Evolutionary conservation across 495 filamentous ascomycete species (phyloP).

Genomic region (Aspergillus wentii): DNA sequence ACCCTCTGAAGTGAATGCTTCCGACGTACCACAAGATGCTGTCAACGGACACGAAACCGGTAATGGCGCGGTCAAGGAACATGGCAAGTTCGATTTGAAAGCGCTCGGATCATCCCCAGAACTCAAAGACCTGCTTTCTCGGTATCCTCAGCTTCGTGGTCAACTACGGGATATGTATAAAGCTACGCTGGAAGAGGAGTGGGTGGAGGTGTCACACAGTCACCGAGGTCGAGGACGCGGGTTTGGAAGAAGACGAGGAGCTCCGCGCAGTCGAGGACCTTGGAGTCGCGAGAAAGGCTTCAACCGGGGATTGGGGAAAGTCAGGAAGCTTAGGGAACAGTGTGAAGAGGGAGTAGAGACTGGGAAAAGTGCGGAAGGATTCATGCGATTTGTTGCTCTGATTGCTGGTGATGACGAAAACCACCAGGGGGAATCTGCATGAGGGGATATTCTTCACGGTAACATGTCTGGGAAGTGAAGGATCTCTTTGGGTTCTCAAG

Average conservation of each 20-base stretch:
- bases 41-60: conserved; percentile 4
- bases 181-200: conserved; percentile 44
- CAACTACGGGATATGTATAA: conserved; percentile 49
- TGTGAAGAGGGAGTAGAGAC: conserved; percentile 35
- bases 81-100: conserved; percentile 7
- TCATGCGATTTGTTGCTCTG: conserved; percentile 37
- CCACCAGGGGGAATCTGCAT: conserved; percentile 8
- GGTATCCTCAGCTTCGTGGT: conserved; percentile 45
- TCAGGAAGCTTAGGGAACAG: conserved; percentile 32
- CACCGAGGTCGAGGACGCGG: conserved; percentile 14
- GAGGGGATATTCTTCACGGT: conserved; percentile 14
- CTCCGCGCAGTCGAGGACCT: conserved; percentile 31
- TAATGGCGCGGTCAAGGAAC: conserved; percentile 10
- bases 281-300: conserved; percentile 46
- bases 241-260: conserved; percentile 42
- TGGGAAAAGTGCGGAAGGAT: conserved; percentile 30
- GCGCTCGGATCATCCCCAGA: conserved; percentile 32
- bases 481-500: too few species aligned
- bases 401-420: conserved; percentile 20
- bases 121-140: conserved; percentile 45
- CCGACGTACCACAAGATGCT: conserved; percentile 10
- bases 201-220: conserved; percentile 27
- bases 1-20: conserved; percentile 29
- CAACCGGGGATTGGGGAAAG: conserved; percentile 36
- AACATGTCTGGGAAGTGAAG: too few species aligned